Evolutionary conservation across 2,329 filamentous ascomycete species (phyloP), one percentile per base, ranked within the genome.

Genomic region (Gnomoniopsis sp.): DNA sequence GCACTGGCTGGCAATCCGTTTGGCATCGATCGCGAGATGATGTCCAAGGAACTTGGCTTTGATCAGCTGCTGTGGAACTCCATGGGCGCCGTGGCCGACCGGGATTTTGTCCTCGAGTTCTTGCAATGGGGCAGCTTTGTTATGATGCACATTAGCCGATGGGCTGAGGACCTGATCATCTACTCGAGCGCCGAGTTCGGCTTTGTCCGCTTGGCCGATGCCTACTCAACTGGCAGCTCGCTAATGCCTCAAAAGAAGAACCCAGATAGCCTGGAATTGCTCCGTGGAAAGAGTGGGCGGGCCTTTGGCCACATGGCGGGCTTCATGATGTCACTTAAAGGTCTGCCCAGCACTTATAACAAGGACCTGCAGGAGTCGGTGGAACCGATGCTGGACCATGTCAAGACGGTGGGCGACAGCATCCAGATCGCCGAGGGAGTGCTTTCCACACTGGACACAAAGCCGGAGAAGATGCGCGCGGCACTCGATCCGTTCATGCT

Each of bases 231-330:
- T 1, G 89, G 89, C 43, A 89, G 85, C 65, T 87, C 83, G 3
- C 77, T 91, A 62, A 91, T 91, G 89, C 88, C 88, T 6, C 88
- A 93, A 73, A 93, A 93, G 83, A 91, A 92, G 80, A 93, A 93
- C 74, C 81, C 82, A 2, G 90, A 93, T 74, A 87, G 83, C 44
- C 78, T 93, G 21, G 79, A 77, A 64, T 68, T 93, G 38, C 72
- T 96, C 96, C 66, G 89, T 89, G 41, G 90, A 4, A 62, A 62
- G 53, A 72, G 70, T 68, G 67, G 71, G 64, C 72, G 73, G 64
- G 66, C 65, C 63, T 68, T 68, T 53, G 67, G 64, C 30, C 81
- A 84, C 69, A 84, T 85, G 36, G 82, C 83, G 44, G 78, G 75
- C 3, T 63, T 61, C 48, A 61, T 93, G 66, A 85, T 90, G 72